A percentile compares a stretch with the other conserved stretches of the same genome.
Evolutionary conservation across 2,329 filamentous ascomycete species (phyloP).

Genomic region (Aschersonia sp.): DNA sequence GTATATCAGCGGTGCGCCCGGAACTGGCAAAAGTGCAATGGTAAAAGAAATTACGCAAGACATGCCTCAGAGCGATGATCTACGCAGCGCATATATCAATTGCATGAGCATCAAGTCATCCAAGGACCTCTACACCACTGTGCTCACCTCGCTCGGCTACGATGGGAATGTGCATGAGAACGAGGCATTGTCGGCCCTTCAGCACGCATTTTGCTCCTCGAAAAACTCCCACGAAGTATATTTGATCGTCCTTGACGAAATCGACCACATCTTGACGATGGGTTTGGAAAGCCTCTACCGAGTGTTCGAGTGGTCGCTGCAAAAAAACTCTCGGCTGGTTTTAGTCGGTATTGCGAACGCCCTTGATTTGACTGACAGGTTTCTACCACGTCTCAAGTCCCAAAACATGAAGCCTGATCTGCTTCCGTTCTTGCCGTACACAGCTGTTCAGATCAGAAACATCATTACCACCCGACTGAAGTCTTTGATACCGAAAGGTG

Average conservation of each 20-base stretch:
- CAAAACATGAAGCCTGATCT: constrained; percentile 82
- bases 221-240: constrained; percentile 45
- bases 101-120: constrained; percentile 94
- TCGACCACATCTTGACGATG: constrained; percentile 81
- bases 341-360: constrained; percentile 93
- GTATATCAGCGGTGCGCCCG: constrained; percentile 90
- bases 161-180: constrained; percentile 45
- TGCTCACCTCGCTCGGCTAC: constrained; percentile 55
- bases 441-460: constrained; percentile 68
- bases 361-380: constrained; percentile 86
- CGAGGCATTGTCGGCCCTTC: constrained; percentile 52
- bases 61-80: constrained; percentile 31
- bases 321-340: constrained; percentile 62
- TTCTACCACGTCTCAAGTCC: constrained; percentile 82
- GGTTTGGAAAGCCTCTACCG: constrained; percentile 82
- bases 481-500: constrained; percentile 45
- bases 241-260: constrained; percentile 84
- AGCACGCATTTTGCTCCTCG: constrained; percentile 54
- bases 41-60: constrained; percentile 63
- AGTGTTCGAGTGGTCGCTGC: constrained; percentile 92
- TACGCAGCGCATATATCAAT: constrained; percentile 73
- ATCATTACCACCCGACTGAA: constrained; percentile 77
- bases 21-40: constrained; percentile 93
- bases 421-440: constrained; percentile 87
- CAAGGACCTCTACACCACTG: constrained; percentile 66